These are phyloP conservation scores for Didymella pinodella DNA, from an alignment of 2,329 filamentous ascomycete species.

Conservation along the genomic window DNA sequence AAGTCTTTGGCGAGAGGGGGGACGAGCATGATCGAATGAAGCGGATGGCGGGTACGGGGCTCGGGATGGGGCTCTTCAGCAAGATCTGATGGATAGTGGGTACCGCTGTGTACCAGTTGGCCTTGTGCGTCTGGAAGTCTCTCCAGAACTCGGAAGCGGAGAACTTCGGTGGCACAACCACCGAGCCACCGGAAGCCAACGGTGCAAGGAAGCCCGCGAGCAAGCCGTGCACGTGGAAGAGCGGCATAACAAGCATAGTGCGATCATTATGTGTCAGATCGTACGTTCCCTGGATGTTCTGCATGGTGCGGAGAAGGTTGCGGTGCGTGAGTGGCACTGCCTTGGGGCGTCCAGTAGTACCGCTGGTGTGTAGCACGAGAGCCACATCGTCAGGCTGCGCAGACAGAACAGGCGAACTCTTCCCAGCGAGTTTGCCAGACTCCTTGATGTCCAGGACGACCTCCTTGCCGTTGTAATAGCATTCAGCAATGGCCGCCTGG, in stretches of 20 bases:
- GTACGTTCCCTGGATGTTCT: slow-evolving; percentile 82
- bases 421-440: slow-evolving; percentile 68
- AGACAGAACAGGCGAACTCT: slow-evolving; percentile 58
- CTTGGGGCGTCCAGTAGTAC: slow-evolving; percentile 85
- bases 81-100: slow-evolving; percentile 92
- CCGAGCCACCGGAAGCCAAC: slow-evolving; percentile 76
- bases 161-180: slow-evolving; percentile 80
- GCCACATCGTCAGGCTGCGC: slow-evolving; percentile 81
- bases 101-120: slow-evolving; percentile 94
- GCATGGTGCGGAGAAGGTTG: slow-evolving; percentile 83
- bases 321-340: slow-evolving; percentile 81
- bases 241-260: slow-evolving; percentile 87
- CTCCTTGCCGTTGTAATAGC: slow-evolving; percentile 77
- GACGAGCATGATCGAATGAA: slow-evolving; percentile 91
- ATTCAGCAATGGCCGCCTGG: slow-evolving; percentile 84
- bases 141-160: slow-evolving; percentile 84
- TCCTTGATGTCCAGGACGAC: slow-evolving; percentile 82
- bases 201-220: slow-evolving; percentile 83
- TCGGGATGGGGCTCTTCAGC: slow-evolving; percentile 74
- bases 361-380: slow-evolving; percentile 82
- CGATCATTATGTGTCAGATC: slow-evolving; percentile 73
- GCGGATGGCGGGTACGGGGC: slow-evolving; percentile 74
- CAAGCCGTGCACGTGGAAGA: slow-evolving; percentile 91
- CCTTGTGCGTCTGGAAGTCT: slow-evolving; percentile 75
- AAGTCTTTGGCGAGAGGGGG: slow-evolving; percentile 80